Base-by-base conservation (phyloP, 495 filamentous ascomycete genomes). In the Trichoderma orchidacearum region DNA sequence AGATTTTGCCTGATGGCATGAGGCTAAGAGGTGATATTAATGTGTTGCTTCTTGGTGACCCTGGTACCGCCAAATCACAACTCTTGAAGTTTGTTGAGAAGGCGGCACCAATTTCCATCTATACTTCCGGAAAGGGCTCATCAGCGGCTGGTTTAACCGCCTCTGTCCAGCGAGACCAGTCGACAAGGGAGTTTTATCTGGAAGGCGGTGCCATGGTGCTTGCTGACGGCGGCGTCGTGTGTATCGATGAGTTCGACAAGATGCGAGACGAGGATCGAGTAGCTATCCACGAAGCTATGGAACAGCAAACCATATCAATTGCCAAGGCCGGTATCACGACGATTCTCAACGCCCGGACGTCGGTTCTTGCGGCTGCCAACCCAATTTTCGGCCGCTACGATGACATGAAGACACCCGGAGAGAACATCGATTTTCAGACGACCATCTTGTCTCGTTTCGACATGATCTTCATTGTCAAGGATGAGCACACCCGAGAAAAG, bases 241-340 rank as follows among this genome's bases (percentile, higher is more conserved):
- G 94, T 73, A 99, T 99, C 69, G 94, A 99, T 67, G 94, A 99
- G 70, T 99, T 99, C 68, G 94, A 99, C 74, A 99, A 99, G 75
- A 99, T 99, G 94, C 81, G 94, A 57, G 94, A 99, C 69, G 94
- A 99, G 69, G 94, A 99, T 61, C 82, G 94, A 60, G 94, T 99
- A 21, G 94, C 94, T 8, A 99, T 99, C 69, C 94, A 99, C 77
- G 94, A 99, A 80, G 94, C 94, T 57, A 99, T 99, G 94, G 94
- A 99, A 65, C 94, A 99, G 71, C 94, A 99, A 70, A 99, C 94
- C 6, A 99, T 99, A 57, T 99, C 94, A 9, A 97, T 99, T 63
- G 94, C 94, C 60, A 99, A 99, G 71, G 94, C 94, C 4, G 94
- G 94, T 64, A 97, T 99, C 63, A 99, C 94, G 15, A 99, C 94